phyloP scores from a whole-genome alignment of 1,139 yeast genomes.

The Candida dubliniensis region DNA sequence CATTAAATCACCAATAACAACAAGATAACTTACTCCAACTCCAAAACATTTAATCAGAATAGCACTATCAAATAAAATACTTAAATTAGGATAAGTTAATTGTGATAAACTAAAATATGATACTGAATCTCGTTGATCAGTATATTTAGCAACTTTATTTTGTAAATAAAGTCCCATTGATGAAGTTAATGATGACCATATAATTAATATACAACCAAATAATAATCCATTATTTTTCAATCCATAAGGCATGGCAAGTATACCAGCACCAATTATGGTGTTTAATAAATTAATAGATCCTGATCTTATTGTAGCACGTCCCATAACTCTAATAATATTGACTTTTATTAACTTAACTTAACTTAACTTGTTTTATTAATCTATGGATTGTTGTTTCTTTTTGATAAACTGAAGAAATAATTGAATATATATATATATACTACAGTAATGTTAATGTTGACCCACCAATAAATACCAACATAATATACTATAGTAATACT shows the following conservation, averaged over 20 bases:
- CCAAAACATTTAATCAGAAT: slow-evolving; percentile 77
- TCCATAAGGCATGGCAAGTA: slow-evolving; percentile 58
- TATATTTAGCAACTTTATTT: slow-evolving; percentile 50
- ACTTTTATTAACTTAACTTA: neutral
- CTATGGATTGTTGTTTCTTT: no score
- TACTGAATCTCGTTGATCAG: slow-evolving; percentile 49
- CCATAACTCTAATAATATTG: slow-evolving; percentile 17
- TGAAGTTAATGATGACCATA: slow-evolving; percentile 51
- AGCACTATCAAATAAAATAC: slow-evolving; percentile 49
- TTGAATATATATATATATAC: no score
- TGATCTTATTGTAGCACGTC: slow-evolving; percentile 44
- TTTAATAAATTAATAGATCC: slow-evolving; percentile 54
- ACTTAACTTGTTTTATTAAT: no score
- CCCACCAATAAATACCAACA: no score
- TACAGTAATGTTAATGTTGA: no score
- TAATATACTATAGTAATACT: no score
- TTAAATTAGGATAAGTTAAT: slow-evolving; percentile 53
- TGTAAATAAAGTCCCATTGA: slow-evolving; percentile 55
- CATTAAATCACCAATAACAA: slow-evolving; percentile 87
- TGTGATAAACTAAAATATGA: slow-evolving; percentile 55
- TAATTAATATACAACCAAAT: slow-evolving; percentile 46
- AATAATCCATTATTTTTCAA: slow-evolving; percentile 50
- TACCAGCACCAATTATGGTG: slow-evolving; percentile 59
- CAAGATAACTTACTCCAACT: slow-evolving; percentile 84
- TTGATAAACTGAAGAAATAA: no score